Evolutionary conservation across 345 rosid genomes (phyloP).

Genomic region (Ceriops tagal): DNA sequence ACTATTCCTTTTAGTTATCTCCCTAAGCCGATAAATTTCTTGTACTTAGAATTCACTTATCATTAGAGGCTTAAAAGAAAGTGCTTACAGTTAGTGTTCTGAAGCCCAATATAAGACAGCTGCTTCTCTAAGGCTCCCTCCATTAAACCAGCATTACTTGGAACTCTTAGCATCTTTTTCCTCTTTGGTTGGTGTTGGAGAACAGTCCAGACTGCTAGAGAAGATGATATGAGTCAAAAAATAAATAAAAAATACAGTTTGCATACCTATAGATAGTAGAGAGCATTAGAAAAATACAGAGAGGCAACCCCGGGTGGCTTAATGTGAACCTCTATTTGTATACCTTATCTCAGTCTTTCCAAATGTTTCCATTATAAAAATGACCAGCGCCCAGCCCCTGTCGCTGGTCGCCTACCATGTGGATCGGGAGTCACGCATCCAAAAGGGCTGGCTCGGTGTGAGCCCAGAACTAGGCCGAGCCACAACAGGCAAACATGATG

Average conservation of each 20-base stretch:
- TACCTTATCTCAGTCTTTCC: slow-evolving; percentile 7
- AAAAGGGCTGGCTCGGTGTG: too few species aligned
- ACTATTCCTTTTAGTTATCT: background rate
- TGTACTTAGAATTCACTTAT: too few species aligned
- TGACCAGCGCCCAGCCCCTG: too few species aligned
- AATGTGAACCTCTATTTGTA: slow-evolving; percentile 13
- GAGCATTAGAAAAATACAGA: background rate
- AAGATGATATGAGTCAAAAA: background rate
- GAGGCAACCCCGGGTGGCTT: too few species aligned
- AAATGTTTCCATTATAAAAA: background rate
- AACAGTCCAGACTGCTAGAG: background rate
- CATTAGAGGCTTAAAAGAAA: background rate
- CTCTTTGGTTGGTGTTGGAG: background rate
- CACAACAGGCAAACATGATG: too few species aligned
- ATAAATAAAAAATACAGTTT: too few species aligned
- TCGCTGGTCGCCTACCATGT: too few species aligned
- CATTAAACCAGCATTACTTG: slow-evolving; percentile 23
- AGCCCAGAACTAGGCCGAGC: too few species aligned
- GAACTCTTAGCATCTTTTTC: slow-evolving; percentile 17
- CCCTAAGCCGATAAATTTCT: too few species aligned
- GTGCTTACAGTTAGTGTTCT: slow-evolving; percentile 36
- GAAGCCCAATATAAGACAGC: slow-evolving; percentile 18
- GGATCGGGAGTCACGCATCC: too few species aligned
- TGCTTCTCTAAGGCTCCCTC: slow-evolving; percentile 18
- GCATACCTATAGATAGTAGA: too few species aligned